Percentiles rank a stretch among this genome's conserved stretches.
Evolutionary conservation across 805 yeast genomes (phyloP).

Genomic region (Sugiyamaella mastotermitis): DNA sequence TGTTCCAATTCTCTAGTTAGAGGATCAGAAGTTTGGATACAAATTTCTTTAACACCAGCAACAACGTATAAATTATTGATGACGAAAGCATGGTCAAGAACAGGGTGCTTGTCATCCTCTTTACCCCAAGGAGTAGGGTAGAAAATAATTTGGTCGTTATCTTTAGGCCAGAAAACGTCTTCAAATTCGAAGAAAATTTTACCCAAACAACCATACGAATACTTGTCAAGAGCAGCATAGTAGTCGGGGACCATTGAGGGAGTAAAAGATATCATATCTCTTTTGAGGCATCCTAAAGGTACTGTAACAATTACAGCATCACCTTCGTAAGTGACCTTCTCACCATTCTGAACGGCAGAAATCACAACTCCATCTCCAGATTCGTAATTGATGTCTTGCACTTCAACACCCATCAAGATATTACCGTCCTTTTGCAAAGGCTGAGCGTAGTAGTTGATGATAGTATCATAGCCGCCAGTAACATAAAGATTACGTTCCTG

Average conservation of each 20-base stretch:
- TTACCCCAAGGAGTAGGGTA: conserved; percentile 16
- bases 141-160: conserved; percentile 23
- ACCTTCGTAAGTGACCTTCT: conserved; percentile 13
- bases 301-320: conserved; percentile 27
- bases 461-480: conserved; percentile 21
- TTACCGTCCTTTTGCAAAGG: conserved; percentile 17
- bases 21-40: conserved; percentile 19
- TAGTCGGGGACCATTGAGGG: conserved; percentile 21
- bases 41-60: conserved; percentile 21
- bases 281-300: conserved; percentile 27
- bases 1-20: conserved; percentile 15
- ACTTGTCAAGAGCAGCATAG: conserved; percentile 17
- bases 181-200: conserved; percentile 27
- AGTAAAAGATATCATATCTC: conserved; percentile 17
- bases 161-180: conserved; percentile 27
- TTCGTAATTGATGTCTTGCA: conserved; percentile 11
- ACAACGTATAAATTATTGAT: conserved; percentile 21
- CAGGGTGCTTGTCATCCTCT: conserved; percentile 12
- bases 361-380: conserved; percentile 3
- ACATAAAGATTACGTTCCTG: conserved; percentile 19
- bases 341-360: conserved; percentile 1
- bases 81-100: conserved; percentile 16
- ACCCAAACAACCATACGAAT: conserved; percentile 26
- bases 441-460: conserved; percentile 16
- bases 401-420: conserved; percentile 17